phyloP scores from a whole-genome alignment of 1,284 basidiomycete genomes.

The Sanguinoderma infundibulare region DNA sequence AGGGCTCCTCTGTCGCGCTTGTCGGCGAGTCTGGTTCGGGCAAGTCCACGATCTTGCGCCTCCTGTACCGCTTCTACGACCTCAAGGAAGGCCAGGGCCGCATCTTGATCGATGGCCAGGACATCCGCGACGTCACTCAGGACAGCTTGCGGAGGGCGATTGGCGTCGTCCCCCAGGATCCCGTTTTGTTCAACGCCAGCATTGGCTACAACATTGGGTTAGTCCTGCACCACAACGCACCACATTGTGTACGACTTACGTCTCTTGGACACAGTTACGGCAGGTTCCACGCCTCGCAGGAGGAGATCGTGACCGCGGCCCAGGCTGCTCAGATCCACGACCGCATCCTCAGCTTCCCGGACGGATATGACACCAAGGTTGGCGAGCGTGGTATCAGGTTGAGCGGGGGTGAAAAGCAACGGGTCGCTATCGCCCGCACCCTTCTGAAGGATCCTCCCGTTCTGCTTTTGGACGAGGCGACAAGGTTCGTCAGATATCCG shows the following conservation, averaged over 20 bases:
- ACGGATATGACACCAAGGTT: slow-evolving; percentile 80
- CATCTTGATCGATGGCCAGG: slow-evolving; percentile 82
- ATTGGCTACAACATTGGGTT: slow-evolving; percentile 80
- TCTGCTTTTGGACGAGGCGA: slow-evolving; percentile 83
- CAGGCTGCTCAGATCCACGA: slow-evolving; percentile 85
- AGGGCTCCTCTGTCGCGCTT: slow-evolving; percentile 80
- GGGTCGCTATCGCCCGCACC: slow-evolving; percentile 87
- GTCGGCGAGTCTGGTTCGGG: slow-evolving; percentile 83
- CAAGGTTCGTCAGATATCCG: slow-evolving; percentile 48
- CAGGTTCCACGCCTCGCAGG: slow-evolving; percentile 66
- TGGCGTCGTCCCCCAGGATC: slow-evolving; percentile 84
- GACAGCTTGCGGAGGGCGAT: slow-evolving; percentile 78
- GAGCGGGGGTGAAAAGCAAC: slow-evolving; percentile 83
- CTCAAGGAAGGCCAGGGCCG: slow-evolving; percentile 73
- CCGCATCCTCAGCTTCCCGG: slow-evolving; percentile 77
- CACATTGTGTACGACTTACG: not conserved
- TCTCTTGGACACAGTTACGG: slow-evolving; percentile 54
- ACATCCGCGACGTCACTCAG: slow-evolving; percentile 87
- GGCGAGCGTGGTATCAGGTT: slow-evolving; percentile 85
- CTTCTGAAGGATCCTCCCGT: slow-evolving; percentile 87
- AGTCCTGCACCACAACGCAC: slow-evolving; percentile 15
- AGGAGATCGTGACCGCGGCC: slow-evolving; percentile 76
- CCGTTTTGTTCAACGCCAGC: slow-evolving; percentile 83
- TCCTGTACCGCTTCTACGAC: slow-evolving; percentile 92
- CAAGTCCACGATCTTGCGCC: slow-evolving; percentile 82